Evolutionary conservation across 169 alveolate genomes (phyloP), one percentile per base, ranked within the genome.

Genomic region (Plasmodium adleri): DNA sequence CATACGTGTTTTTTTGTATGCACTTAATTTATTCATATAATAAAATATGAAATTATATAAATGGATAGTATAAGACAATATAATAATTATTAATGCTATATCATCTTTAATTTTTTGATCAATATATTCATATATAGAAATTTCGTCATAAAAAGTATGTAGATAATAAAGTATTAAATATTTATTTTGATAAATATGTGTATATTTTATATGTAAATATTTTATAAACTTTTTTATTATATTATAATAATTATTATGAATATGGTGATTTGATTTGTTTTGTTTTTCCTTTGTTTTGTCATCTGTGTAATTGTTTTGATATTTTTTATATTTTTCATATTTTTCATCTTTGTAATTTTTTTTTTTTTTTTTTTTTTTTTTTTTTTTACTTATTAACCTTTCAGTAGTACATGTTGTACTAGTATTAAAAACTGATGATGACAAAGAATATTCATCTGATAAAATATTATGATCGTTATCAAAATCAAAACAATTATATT

Each of bases 121-220:
- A 39, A 72, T 56, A 64, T 71, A 67, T 67, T 71, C 88, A n/a
- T 52, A 71, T 32, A 86, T 59, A 13, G 39, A 47, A 0, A 86
- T 62, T 49, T 86, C 92, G 47, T 86, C 92, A 86, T 1, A 86
- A 64, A 60, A 86, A n/a, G 52, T 43, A 56, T 86, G 92, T 52
- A 86, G 15, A 49, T 86, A 86, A 20, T 66, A 28, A 50, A 86
- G 24, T 39, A 86, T 13, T 43, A 86, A 67, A 49, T 86, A 58
- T 64, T 26, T 86, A 13, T 86, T 86, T 24, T 73, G 50, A 54
- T 86, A 86, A 47, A 86, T 86, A 86, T 86, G 86, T 64, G 26
- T 86, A 56, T 86, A 86, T 67, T 86, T 86, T n/a, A 47, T 64
- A 9, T 86, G 92, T 43, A 86, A 52, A 64, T 86, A 86, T 47